A percentile compares a stretch with the other conserved stretches of the same genome.
phyloP scores from a whole-genome alignment of 345 rosid genomes.

The Corymbia maculata region DNA sequence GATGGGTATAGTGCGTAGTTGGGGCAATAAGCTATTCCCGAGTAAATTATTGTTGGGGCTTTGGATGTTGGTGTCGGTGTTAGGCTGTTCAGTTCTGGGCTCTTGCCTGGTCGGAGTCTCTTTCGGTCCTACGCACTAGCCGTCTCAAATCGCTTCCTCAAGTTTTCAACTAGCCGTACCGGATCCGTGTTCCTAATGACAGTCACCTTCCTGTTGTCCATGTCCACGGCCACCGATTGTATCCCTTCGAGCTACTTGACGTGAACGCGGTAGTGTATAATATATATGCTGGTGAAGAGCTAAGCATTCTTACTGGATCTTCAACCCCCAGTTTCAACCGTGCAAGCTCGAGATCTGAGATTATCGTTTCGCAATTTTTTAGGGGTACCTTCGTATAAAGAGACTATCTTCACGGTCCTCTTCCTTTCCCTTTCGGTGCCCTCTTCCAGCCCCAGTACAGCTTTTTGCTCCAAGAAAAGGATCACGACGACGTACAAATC shows the following conservation, averaged over 20 bases:
- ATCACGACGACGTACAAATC: not conserved
- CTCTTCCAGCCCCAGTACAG: too few relatives aligned
- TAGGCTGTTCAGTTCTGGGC: not conserved
- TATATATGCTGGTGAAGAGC: too few relatives aligned
- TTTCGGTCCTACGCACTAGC: slow-evolving; percentile 1
- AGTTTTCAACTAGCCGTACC: not conserved
- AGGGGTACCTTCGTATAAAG: too few relatives aligned
- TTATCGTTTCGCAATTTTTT: too few relatives aligned
- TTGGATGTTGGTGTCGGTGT: not conserved
- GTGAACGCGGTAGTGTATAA: too few relatives aligned
- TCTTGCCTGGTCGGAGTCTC: not conserved
- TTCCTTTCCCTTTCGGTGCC: too few relatives aligned
- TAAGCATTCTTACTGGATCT: too few relatives aligned
- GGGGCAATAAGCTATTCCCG: not conserved
- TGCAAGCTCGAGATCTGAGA: too few relatives aligned
- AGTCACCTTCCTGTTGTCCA: slow-evolving; percentile 1
- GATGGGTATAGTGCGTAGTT: not conserved
- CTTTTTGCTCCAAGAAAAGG: not conserved
- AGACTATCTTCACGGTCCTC: too few relatives aligned
- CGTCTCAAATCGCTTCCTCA: not conserved
- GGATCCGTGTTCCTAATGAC: slow-evolving; percentile 1
- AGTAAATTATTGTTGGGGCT: not conserved
- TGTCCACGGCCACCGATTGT: not conserved
- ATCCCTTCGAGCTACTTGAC: not conserved
- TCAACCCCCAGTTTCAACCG: too few relatives aligned